Conservation (phyloP, 257 asterid genomes). For the Scutellaria minor region DNA sequence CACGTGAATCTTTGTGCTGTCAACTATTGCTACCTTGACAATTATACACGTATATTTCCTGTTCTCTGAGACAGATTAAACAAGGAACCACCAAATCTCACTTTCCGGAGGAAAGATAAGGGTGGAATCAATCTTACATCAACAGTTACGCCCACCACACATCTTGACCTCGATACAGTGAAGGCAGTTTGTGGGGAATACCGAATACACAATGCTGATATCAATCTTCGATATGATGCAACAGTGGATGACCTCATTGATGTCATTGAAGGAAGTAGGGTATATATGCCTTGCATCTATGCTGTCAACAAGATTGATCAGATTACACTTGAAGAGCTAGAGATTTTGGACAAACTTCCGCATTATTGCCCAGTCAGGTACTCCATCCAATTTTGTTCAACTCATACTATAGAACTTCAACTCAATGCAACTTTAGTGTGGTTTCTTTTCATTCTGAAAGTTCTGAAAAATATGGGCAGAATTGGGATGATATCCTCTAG, state of each 20-base stretch:
- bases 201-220: constrained; percentile 92
- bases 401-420: too few species aligned
- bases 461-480: neutral
- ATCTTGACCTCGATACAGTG: constrained; percentile 93
- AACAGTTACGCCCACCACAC: constrained; percentile 77
- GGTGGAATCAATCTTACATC: constrained; percentile 97
- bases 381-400: constrained; percentile 4
- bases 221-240: constrained; percentile 87
- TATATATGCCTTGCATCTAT: constrained; percentile 93
- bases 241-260: constrained; percentile 99
- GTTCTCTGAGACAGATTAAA: constrained; percentile 60
- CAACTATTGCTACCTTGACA: neutral
- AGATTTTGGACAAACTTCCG: constrained; percentile 95
- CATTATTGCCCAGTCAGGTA: constrained; percentile 98
- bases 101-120: constrained; percentile 91
- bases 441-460: neutral
- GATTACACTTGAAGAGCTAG: constrained; percentile 95
- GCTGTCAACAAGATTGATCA: constrained; percentile 97
- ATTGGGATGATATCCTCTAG: constrained; percentile 11
- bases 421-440: neutral
- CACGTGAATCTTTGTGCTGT: constrained; percentile 7
- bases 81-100: constrained; percentile 95
- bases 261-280: constrained; percentile 96
- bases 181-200: constrained; percentile 98
- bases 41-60: neutral